Evolutionary conservation across 1,139 yeast genomes (phyloP), one percentile per base, ranked within the genome.

Genomic region (Saccharomycopsis hybrid): DNA sequence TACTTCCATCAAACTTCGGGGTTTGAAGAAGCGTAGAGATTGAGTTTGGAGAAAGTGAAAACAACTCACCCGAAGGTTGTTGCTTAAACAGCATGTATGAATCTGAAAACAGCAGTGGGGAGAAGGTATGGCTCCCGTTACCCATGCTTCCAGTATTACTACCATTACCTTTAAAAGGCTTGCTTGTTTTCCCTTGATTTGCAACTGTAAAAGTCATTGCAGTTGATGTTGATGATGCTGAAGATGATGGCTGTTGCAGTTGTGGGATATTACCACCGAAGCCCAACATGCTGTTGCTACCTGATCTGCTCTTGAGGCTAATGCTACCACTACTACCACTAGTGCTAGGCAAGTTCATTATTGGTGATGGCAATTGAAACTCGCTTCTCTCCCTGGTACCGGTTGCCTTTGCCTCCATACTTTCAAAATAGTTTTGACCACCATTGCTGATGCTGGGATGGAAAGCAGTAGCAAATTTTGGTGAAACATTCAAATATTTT

Each of bases 1-100:
- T 29, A 25, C 28, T 41, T 5, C 29, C 45, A 1, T 47, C 51
- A 9, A 47, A 47, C 32, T 45, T 51, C 5, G 54, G 54, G 13
- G 51, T 51, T 36, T 45, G 46, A 18, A 51, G 42, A 3, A 51
- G 29, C 4, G 36, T 38, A 3, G 54, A 47, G 27, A 51, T 43
- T n/a, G 51, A 44, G 30, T 41, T 42, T 37, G 51, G 54, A 3
- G 54, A 48, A 9, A 51, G 44, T 3, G 54, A 44, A 29, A 51
- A 46, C 8, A 51, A 31, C 28, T 51, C 54, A 11, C 45, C 18
- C 18, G 18, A 18, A 18, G 18, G 18, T 31, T 32, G 41, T 25
- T 13, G 28, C 9, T 35, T 48, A 27, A 42, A 47, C 8, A 31
- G 46, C 13, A 42, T 33, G 31, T 46, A 44, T 11, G 18, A 25